A percentile compares a stretch with the other conserved stretches of the same genome.
Conservation (phyloP, 106 monocot species). For the Dactylorhiza incarnata region DNA sequence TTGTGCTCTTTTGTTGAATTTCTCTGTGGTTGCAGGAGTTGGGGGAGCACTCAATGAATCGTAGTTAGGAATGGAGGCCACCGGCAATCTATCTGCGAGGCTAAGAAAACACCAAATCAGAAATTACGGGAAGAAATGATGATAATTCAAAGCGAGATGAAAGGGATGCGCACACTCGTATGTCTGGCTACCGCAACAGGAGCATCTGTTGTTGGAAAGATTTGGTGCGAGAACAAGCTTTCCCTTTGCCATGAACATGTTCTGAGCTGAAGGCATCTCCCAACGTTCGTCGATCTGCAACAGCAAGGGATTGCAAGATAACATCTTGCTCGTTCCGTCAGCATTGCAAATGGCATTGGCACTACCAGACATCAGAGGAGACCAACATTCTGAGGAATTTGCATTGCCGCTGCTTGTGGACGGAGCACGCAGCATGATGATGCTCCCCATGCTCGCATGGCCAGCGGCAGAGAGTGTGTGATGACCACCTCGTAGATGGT, state of each 20-base stretch:
- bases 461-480: too few relatives aligned
- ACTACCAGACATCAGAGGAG: not conserved
- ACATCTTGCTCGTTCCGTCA: not conserved
- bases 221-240: not conserved
- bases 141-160: not conserved
- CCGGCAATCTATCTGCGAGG: not conserved
- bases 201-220: not conserved
- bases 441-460: not conserved
- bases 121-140: not conserved
- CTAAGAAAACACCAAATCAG: not conserved
- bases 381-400: not conserved
- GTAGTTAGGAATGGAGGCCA: not conserved
- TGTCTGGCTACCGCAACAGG: not conserved
- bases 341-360: not conserved
- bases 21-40: not conserved
- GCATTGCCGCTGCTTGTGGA: not conserved
- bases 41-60: slow-evolving; percentile 3
- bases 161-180: not conserved
- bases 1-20: not conserved
- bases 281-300: not conserved
- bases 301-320: not conserved
- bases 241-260: not conserved
- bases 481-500: not conserved
- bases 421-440: not conserved
- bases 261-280: not conserved